Conservation (phyloP, 2,329 filamentous ascomycete species). For the Neonectria magnoliae region DNA sequence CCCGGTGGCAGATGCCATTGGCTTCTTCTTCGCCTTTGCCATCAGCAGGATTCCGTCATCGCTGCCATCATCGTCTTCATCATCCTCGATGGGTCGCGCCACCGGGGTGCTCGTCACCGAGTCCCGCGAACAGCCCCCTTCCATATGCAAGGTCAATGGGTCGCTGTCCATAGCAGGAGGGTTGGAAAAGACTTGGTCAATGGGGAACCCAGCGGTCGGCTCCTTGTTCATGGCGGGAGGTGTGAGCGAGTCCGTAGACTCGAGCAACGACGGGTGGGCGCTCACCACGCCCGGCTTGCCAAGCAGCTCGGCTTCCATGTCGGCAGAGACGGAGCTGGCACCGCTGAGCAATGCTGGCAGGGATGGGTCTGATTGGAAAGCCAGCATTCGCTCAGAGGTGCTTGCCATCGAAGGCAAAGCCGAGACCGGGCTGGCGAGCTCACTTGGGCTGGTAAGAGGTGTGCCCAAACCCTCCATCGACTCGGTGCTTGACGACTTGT, state of each 20-base stretch:
- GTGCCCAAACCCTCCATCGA: constrained; percentile 61
- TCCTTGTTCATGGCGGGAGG: constrained; percentile 63
- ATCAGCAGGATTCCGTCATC: constrained; percentile 66
- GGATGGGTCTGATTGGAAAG: constrained; percentile 71
- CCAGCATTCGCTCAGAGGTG: constrained; percentile 58
- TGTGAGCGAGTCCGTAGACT: constrained; percentile 64
- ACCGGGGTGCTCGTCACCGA: constrained; percentile 42
- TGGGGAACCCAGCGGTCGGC: constrained; percentile 56
- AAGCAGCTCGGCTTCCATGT: constrained; percentile 69
- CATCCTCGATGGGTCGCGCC: constrained; percentile 48
- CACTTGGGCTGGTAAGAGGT: constrained; percentile 65
- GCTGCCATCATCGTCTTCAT: constrained; percentile 61
- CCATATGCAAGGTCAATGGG: constrained; percentile 44
- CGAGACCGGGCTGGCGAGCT: constrained; percentile 60
- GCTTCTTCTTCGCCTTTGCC: constrained; percentile 61
- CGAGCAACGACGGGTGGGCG: constrained; percentile 55
- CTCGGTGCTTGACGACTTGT: constrained; percentile 62
- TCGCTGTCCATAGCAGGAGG: constrained; percentile 47
- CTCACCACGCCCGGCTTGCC: constrained; percentile 59
- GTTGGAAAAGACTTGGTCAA: constrained; percentile 53
- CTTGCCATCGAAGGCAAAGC: constrained; percentile 52
- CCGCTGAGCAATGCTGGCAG: constrained; percentile 71
- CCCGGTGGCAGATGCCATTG: constrained; percentile 31
- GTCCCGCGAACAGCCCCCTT: constrained; percentile 29
- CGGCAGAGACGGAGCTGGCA: constrained; percentile 71